Evolutionary conservation across 2,329 filamentous ascomycete species (phyloP).

Genomic region (Podosphaera leucotricha): DNA sequence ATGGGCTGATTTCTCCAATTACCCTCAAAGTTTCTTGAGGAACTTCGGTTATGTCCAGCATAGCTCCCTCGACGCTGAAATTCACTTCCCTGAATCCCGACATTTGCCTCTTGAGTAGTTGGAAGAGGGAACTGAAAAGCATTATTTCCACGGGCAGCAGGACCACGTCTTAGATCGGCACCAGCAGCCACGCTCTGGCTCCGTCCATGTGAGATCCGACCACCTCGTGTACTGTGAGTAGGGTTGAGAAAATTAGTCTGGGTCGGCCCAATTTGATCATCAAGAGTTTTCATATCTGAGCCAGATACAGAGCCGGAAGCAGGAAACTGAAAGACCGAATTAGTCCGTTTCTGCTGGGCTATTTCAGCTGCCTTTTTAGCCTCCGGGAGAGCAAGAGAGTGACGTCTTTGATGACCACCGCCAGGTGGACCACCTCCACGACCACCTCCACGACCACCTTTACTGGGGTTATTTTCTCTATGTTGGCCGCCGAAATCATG

Average conservation of each 20-base stretch:
- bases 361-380: slow-evolving; percentile 94
- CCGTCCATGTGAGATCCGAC: slow-evolving; percentile 40
- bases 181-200: slow-evolving; percentile 81
- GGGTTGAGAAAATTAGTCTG: slow-evolving; percentile 9
- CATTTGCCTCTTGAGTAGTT: slow-evolving; percentile 26
- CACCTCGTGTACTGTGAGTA: slow-evolving; percentile 20
- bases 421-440: slow-evolving; percentile 43
- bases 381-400: slow-evolving; percentile 83
- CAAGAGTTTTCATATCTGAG: slow-evolving; percentile 8
- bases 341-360: slow-evolving; percentile 88
- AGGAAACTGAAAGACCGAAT: slow-evolving; percentile 86
- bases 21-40: slow-evolving; percentile 85
- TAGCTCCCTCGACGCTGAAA: slow-evolving; percentile 51
- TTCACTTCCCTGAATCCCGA: slow-evolving; percentile 26
- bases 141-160: slow-evolving; percentile 36
- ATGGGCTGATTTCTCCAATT: slow-evolving; percentile 78
- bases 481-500: slow-evolving; percentile 49
- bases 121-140: slow-evolving; percentile 42
- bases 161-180: slow-evolving; percentile 40
- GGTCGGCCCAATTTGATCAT: slow-evolving; percentile 11
- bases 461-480: slow-evolving; percentile 38
- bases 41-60: slow-evolving; percentile 58
- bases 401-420: slow-evolving; percentile 72
- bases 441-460: slow-evolving; percentile 45
- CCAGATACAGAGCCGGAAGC: slow-evolving; percentile 43